A percentile compares a stretch with the other conserved stretches of the same genome.
These are phyloP conservation scores for Agaricales sp. DNA, from an alignment of 1,284 basidiomycete genomes.

Conservation along the genomic window DNA sequence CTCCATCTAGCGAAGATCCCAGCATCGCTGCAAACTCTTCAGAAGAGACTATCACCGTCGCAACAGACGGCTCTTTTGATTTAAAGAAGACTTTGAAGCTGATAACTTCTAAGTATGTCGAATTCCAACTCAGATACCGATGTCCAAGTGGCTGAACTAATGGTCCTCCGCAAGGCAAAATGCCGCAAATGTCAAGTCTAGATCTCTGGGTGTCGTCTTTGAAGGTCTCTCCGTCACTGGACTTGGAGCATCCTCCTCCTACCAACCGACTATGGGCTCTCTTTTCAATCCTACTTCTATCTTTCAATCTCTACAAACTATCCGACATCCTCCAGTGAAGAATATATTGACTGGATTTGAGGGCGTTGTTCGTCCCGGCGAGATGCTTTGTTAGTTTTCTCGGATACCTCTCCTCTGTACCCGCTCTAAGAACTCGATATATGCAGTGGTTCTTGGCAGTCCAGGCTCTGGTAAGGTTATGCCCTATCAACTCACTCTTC, in stretches of 20 bases:
- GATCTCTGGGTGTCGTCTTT: conserved; percentile 41
- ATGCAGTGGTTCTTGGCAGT: conserved; percentile 43
- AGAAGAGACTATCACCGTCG: conserved; percentile 16
- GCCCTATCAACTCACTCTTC: background rate
- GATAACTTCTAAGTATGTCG: conserved; percentile 28
- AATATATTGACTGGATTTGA: conserved; percentile 38
- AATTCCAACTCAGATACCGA: background rate
- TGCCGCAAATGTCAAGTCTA: conserved; percentile 28
- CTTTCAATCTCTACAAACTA: conserved; percentile 19
- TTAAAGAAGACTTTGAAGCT: conserved; percentile 31
- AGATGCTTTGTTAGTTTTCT: conserved; percentile 35
- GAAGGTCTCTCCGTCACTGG: conserved; percentile 38
- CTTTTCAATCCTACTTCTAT: conserved; percentile 27
- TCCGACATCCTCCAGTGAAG: conserved; percentile 30
- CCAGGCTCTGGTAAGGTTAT: conserved; percentile 35
- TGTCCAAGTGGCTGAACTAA: background rate
- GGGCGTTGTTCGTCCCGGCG: conserved; percentile 41
- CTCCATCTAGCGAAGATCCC: background rate
- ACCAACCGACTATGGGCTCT: conserved; percentile 33
- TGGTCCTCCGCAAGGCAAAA: conserved; percentile 23
- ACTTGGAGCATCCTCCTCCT: conserved; percentile 28
- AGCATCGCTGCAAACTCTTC: conserved; percentile 6
- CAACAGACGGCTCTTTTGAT: conserved; percentile 29
- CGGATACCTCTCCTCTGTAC: conserved; percentile 9
- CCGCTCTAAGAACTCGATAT: background rate